Evolutionary conservation across 169 alveolate species (phyloP).

Genomic region (Plasmodium fragile): DNA sequence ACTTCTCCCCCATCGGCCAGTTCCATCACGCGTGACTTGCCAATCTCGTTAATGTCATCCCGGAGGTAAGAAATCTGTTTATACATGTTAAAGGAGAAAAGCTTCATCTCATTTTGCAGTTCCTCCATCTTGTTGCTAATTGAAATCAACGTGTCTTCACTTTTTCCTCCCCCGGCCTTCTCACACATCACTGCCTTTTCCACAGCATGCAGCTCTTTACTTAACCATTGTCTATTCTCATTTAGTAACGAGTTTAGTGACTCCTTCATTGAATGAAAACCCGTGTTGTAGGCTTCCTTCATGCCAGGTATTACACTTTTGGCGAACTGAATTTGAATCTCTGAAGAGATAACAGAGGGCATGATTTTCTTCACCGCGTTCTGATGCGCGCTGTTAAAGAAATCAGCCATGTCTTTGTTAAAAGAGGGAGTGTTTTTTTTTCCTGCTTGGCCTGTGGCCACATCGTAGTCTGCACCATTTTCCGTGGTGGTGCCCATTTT

Average conservation of each 20-base stretch:
- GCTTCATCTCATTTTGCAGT: conserved; percentile 34
- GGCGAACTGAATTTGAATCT: conserved; percentile 50
- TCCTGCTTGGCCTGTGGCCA: neutral
- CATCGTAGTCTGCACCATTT: neutral
- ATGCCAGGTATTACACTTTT: conserved; percentile 66
- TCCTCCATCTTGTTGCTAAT: conserved; percentile 23
- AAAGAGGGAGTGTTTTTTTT: neutral
- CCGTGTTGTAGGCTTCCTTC: conserved; percentile 67
- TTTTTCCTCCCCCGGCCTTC: conserved; percentile 11
- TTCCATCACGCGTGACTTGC: neutral
- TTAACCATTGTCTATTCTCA: conserved; percentile 31
- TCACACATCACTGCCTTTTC: conserved; percentile 47
- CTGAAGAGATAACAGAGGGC: conserved; percentile 64
- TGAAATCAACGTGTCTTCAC: conserved; percentile 4
- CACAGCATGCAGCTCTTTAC: conserved; percentile 11
- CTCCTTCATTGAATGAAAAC: conserved; percentile 48
- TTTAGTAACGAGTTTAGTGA: conserved; percentile 17
- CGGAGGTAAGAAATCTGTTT: conserved; percentile 9
- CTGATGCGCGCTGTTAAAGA: conserved; percentile 40
- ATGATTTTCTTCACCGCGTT: conserved; percentile 43
- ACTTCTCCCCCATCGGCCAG: neutral
- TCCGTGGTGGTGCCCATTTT: neutral
- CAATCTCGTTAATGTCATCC: conserved; percentile 17
- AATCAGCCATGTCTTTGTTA: conserved; percentile 17
- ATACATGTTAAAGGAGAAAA: conserved; percentile 18